A percentile compares a stretch with the other conserved stretches of the same genome.
Evolutionary conservation across 305 asterid species (phyloP).

Genomic region (Fraxinus velutina): DNA sequence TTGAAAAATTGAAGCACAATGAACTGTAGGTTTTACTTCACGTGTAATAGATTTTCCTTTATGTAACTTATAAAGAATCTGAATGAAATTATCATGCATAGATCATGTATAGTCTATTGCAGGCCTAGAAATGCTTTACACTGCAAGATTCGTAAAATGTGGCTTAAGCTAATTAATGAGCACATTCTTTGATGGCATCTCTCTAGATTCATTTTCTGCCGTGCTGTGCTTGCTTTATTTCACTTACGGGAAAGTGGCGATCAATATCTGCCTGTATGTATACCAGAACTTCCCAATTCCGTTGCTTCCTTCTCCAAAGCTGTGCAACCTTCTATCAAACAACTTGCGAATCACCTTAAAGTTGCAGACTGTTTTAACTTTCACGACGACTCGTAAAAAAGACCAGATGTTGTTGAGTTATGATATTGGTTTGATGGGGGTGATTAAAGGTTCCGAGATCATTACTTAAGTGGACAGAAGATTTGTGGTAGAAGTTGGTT

Average conservation of each 20-base stretch:
- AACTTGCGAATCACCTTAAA: constrained; percentile 60
- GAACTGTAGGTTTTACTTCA: not conserved
- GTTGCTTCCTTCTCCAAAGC: constrained; percentile 56
- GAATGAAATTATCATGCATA: not conserved
- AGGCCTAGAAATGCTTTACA: not conserved
- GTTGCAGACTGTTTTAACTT: constrained; percentile 59
- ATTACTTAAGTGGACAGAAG: constrained; percentile 13
- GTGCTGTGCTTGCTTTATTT: constrained; percentile 68
- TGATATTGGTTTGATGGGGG: not conserved
- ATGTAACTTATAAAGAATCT: not conserved
- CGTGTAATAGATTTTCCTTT: not conserved
- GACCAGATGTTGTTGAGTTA: constrained; percentile 12
- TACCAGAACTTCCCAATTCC: constrained; percentile 73
- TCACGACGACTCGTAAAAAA: constrained; percentile 14
- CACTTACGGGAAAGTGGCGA: constrained; percentile 44
- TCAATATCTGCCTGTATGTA: constrained; percentile 59
- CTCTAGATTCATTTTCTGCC: constrained; percentile 87
- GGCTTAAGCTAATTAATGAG: constrained; percentile 15
- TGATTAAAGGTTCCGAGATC: not conserved
- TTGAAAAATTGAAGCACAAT: not conserved
- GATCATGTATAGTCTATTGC: not conserved
- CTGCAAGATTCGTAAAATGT: not conserved
- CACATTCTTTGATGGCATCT: constrained; percentile 13
- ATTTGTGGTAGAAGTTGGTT: constrained; percentile 1
- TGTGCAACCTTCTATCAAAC: constrained; percentile 53